Evolutionary conservation across 139 green algal species (phyloP), one percentile per base, ranked within the genome.

Genomic region (Haematococcus lacustris): DNA sequence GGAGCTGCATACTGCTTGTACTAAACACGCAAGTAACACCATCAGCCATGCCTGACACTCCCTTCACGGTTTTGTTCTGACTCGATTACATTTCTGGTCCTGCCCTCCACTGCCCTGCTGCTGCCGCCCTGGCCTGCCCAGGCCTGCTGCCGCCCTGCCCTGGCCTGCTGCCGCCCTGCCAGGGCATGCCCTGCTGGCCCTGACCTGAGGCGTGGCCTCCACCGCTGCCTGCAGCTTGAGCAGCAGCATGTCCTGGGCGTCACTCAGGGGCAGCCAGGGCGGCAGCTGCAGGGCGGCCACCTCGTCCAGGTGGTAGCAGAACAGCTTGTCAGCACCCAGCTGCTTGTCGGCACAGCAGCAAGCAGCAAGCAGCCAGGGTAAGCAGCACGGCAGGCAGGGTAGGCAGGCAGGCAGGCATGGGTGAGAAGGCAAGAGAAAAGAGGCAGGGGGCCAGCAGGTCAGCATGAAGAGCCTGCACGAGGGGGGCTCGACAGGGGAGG

Each of bases 241-340:
- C 51, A 84, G 61, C 53, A 91, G 81, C 77, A 93, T 84, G 28
- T 73, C 73, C 71, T 91, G 83, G 9, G 91, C 91, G 3, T 91
- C 82, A 28, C 66, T 80, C 26, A 97, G 73, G 23, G 90, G 87
- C 69, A 96, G 76, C 92, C 92, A 97, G 5, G 76, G 66, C 2
- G 87, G 91, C 82, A 96, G 80, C 26, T 68, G 23, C 33, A 93
- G 65, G 28, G 75, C 73, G 1, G 63, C 32, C 53, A 76, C 70
- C 34, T 92, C 83, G 13, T 89, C 74, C 30, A 88, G 72, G 37
- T 91, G 93, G 47, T 97, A 57, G 79, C 82, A 92, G 70, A 98
- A 87, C 32, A 98, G 74, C 88, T 99, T 99, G 79, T 99, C 94
- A 2, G 94, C 94, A 1, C 73, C 70, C 34, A 98, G 82, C 76